phyloP scores from a whole-genome alignment of 805 yeast species.

The Wickerhamomyces pijperi region DNA sequence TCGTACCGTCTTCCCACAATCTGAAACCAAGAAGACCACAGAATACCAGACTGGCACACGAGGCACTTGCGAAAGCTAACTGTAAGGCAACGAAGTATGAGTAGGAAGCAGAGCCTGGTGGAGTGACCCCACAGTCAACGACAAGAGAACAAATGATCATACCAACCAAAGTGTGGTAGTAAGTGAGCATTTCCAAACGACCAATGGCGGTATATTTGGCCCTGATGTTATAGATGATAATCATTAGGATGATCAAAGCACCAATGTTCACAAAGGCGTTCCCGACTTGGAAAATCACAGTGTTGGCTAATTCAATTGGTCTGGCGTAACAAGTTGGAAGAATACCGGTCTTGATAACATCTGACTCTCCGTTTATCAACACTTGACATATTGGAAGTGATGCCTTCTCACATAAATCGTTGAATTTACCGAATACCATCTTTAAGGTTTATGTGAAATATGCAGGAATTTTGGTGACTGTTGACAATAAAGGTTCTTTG shows the following conservation, averaged over 20 bases:
- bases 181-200: constrained; percentile 70
- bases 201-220: constrained; percentile 93
- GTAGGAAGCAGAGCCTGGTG: constrained; percentile 68
- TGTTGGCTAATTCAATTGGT: constrained; percentile 79
- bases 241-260: constrained; percentile 48
- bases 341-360: constrained; percentile 34
- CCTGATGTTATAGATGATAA: constrained; percentile 69
- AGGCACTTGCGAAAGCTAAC: constrained; percentile 59
- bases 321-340: constrained; percentile 76
- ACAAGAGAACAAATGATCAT: constrained; percentile 57
- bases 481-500: too few relatives aligned
- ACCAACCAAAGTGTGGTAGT: constrained; percentile 49
- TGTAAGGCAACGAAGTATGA: constrained; percentile 81
- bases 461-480: too few relatives aligned
- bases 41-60: constrained; percentile 56
- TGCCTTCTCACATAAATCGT: constrained; percentile 45
- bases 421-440: constrained; percentile 64
- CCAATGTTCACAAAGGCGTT: constrained; percentile 79
- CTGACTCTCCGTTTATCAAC: constrained; percentile 21
- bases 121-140: constrained; percentile 87
- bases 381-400: constrained; percentile 77
- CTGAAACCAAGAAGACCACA: constrained; percentile 80
- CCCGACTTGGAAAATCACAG: constrained; percentile 82
- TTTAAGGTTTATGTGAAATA: neutral
- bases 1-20: constrained; percentile 91